Conservation (phyloP, 2,329 filamentous ascomycete species). For the Aspergillus phoenicis region DNA sequence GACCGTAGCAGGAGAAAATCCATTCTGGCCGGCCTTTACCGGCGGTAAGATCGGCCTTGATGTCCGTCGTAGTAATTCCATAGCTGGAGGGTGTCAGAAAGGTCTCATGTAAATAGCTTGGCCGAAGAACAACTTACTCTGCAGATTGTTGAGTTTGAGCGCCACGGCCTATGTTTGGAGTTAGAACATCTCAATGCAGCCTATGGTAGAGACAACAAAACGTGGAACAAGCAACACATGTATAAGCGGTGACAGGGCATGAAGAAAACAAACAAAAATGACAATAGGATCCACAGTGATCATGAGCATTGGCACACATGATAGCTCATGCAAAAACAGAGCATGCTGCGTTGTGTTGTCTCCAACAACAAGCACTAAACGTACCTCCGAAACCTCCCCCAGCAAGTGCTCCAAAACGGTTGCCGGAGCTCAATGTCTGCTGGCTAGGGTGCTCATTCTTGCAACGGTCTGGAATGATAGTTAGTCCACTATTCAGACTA, state of each 20-base stretch:
- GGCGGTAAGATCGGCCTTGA: conserved; percentile 66
- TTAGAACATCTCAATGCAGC: background rate
- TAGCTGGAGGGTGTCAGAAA: conserved; percentile 43
- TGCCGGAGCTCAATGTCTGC: conserved; percentile 47
- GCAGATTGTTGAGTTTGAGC: conserved; percentile 19
- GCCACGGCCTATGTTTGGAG: background rate
- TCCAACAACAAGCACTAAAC: conserved; percentile 14
- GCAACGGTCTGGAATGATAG: conserved; percentile 54
- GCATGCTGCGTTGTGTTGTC: background rate
- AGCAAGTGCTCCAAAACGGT: conserved; percentile 61
- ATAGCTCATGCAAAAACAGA: too few relatives aligned
- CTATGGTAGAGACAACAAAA: background rate
- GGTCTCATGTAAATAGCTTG: background rate
- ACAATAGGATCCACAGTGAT: background rate
- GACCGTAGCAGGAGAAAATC: conserved; percentile 84
- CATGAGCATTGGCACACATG: too few relatives aligned
- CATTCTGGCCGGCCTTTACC: conserved; percentile 72
- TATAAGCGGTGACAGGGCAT: background rate
- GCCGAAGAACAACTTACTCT: conserved; percentile 26
- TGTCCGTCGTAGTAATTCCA: conserved; percentile 59
- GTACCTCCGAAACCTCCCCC: conserved; percentile 44
- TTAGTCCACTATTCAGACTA: conserved; percentile 19
- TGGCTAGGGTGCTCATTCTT: conserved; percentile 60
- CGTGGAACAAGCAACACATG: background rate
- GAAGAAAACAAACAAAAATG: background rate